A percentile compares a stretch with the other conserved stretches of the same genome.
phyloP scores from a whole-genome alignment of 352 stramenopile genomes.

The Aphanomyces stellatus region DNA sequence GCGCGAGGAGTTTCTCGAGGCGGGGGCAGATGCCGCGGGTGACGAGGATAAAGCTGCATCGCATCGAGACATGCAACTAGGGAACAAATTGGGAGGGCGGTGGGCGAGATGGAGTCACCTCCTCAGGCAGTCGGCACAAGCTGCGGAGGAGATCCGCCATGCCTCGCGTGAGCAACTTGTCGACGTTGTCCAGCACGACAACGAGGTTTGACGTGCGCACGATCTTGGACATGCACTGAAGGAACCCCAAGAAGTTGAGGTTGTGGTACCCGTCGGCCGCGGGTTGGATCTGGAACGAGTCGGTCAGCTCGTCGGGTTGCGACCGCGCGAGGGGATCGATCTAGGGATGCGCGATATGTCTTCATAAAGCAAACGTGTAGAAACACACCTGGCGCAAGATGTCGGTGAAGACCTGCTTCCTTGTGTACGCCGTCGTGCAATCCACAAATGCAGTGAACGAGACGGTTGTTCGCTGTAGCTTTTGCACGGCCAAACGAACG shows the following conservation, averaged over 20 bases:
- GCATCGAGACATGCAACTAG: slow-evolving; percentile 20
- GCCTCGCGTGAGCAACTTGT: slow-evolving; percentile 50
- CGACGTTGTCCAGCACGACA: slow-evolving; percentile 57
- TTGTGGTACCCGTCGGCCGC: slow-evolving; percentile 16
- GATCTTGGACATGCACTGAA: slow-evolving; percentile 27
- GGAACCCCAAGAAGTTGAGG: slow-evolving; percentile 15
- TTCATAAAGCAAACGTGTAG: slow-evolving; percentile 8
- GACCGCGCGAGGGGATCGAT: slow-evolving; percentile 16
- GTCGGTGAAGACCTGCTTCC: slow-evolving; percentile 63
- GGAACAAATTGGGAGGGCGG: slow-evolving; percentile 38
- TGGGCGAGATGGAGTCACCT: slow-evolving; percentile 30
- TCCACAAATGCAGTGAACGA: slow-evolving; percentile 47
- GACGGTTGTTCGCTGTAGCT: slow-evolving; percentile 20
- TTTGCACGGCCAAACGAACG: slow-evolving; percentile 35
- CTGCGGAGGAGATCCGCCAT: slow-evolving; percentile 49
- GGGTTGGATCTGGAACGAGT: not conserved
- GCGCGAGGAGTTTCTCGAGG: slow-evolving; percentile 44
- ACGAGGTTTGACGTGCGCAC: slow-evolving; percentile 32
- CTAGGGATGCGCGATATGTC: slow-evolving; percentile 1
- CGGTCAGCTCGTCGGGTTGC: not conserved
- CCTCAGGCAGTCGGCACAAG: slow-evolving; percentile 59
- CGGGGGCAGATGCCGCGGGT: slow-evolving; percentile 56
- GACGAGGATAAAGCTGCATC: slow-evolving; percentile 46
- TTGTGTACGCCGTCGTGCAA: slow-evolving; percentile 54
- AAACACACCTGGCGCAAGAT: slow-evolving; percentile 48